Conservation (phyloP, 2,329 filamentous ascomycete species). For the Tolypocladium tropicale region DNA sequence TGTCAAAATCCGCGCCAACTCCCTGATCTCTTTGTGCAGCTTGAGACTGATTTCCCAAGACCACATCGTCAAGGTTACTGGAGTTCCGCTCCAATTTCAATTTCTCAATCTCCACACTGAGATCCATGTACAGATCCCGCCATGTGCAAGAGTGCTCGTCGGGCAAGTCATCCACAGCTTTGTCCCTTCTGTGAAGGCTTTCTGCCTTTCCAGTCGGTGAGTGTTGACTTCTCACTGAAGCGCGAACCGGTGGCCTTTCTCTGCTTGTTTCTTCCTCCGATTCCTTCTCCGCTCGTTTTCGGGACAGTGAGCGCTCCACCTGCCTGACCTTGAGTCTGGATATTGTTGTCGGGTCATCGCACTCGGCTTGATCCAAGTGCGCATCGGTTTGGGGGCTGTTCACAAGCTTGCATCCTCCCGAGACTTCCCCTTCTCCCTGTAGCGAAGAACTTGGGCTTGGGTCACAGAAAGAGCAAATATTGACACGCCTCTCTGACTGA, state of each 20-base stretch:
- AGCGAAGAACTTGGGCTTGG: background rate
- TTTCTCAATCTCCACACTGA: constrained; percentile 29
- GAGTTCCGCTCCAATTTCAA: constrained; percentile 28
- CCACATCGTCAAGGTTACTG: constrained; percentile 4
- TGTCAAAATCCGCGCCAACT: constrained; percentile 8
- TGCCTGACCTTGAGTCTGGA: constrained; percentile 15
- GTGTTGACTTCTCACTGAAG: background rate
- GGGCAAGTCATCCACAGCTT: background rate
- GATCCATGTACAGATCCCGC: constrained; percentile 29
- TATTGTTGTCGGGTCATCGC: constrained; percentile 3
- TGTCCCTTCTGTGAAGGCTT: background rate
- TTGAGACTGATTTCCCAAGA: constrained; percentile 5
- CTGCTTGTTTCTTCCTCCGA: constrained; percentile 3
- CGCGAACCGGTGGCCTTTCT: background rate
- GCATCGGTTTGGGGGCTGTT: constrained; percentile 1
- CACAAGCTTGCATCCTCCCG: constrained; percentile 1
- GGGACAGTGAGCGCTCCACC: constrained; percentile 17
- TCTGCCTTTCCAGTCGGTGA: background rate
- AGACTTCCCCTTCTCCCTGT: background rate
- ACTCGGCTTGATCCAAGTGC: background rate
- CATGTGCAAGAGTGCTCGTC: constrained; percentile 27
- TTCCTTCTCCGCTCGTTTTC: constrained; percentile 10
- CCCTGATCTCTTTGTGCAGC: constrained; percentile 7
- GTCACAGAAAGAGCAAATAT: constrained; percentile 7
- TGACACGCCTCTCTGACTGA: background rate